A percentile compares a stretch with the other conserved stretches of the same genome.
Conservation (phyloP, 371 early-diverging fungal genomes). For the Mortierella sp. region DNA sequence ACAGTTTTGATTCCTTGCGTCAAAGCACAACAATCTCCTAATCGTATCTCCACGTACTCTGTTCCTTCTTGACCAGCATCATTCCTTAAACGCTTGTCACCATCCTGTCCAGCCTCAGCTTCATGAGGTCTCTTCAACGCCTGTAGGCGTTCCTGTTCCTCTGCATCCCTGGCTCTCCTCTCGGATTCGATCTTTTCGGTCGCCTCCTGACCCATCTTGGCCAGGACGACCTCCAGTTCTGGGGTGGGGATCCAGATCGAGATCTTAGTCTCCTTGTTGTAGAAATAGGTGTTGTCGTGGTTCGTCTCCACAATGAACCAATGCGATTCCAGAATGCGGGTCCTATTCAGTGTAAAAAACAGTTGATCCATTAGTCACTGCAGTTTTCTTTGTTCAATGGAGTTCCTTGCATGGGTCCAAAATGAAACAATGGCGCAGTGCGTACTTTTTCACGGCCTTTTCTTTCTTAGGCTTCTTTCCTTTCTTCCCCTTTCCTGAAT, state of each 20-base stretch:
- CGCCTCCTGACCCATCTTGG: slow-evolving; percentile 49
- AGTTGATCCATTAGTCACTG: not conserved
- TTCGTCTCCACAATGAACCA: slow-evolving; percentile 86
- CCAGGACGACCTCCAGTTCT: slow-evolving; percentile 62
- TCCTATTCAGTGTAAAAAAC: slow-evolving; percentile 53
- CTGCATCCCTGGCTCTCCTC: slow-evolving; percentile 55
- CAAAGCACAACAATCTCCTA: not conserved
- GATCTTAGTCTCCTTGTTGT: slow-evolving; percentile 74
- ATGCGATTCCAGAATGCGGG: slow-evolving; percentile 74
- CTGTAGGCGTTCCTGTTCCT: slow-evolving; percentile 44
- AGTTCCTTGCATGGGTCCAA: too few species aligned
- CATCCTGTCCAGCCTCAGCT: slow-evolving; percentile 29
- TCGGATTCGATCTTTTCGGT: slow-evolving; percentile 58
- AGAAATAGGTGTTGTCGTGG: slow-evolving; percentile 81
- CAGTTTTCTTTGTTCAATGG: not conserved
- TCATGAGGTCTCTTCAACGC: slow-evolving; percentile 50
- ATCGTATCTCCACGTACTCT: slow-evolving; percentile 27
- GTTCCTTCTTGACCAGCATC: slow-evolving; percentile 31
- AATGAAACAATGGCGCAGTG: not conserved
- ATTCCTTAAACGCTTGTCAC: slow-evolving; percentile 48
- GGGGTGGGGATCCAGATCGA: slow-evolving; percentile 80
- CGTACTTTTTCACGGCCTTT: slow-evolving; percentile 55
- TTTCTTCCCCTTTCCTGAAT: slow-evolving; percentile 56
- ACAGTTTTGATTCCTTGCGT: not conserved
- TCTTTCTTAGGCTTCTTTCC: slow-evolving; percentile 56